Evolutionary conservation across 805 yeast species (phyloP).

Genomic region (Wickerhamiella cacticola): DNA sequence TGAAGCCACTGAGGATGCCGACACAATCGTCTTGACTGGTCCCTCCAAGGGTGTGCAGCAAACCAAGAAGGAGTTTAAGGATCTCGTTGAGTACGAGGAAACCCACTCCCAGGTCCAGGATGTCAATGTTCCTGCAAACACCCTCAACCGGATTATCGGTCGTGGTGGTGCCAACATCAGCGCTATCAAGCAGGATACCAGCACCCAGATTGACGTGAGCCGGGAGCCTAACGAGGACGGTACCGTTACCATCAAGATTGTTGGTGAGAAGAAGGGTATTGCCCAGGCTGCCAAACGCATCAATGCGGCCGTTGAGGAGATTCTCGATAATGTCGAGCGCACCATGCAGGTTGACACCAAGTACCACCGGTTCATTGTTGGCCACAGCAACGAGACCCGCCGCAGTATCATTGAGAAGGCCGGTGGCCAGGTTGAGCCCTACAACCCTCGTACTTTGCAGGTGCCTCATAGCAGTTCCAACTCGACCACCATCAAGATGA

Average conservation of each 20-base stretch:
- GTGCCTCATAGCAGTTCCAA: conserved; percentile 57
- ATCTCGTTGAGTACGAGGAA: conserved; percentile 71
- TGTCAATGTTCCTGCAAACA: conserved; percentile 55
- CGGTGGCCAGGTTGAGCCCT: conserved; percentile 48
- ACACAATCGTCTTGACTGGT: conserved; percentile 37
- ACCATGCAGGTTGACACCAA: conserved; percentile 58
- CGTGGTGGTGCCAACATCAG: conserved; percentile 74
- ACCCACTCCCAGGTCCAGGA: conserved; percentile 64
- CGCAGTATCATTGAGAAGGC: conserved; percentile 65
- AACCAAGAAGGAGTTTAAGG: conserved; percentile 38
- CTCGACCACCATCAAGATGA: conserved; percentile 38
- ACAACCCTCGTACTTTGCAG: conserved; percentile 43
- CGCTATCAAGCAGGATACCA: conserved; percentile 60
- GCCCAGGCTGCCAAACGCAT: conserved; percentile 58
- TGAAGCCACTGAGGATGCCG: conserved; percentile 14
- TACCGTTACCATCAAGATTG: conserved; percentile 50
- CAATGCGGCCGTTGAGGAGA: conserved; percentile 48
- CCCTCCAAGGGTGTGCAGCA: conserved; percentile 70
- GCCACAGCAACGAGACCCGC: conserved; percentile 62
- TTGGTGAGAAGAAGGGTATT: conserved; percentile 68
- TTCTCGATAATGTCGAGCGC: conserved; percentile 47
- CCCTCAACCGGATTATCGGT: conserved; percentile 82
- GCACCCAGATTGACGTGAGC: conserved; percentile 34
- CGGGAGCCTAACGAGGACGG: conserved; percentile 17
- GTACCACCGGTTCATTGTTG: conserved; percentile 64